phyloP scores from a whole-genome alignment of 1,284 basidiomycete species.

The Marasmius sp. region DNA sequence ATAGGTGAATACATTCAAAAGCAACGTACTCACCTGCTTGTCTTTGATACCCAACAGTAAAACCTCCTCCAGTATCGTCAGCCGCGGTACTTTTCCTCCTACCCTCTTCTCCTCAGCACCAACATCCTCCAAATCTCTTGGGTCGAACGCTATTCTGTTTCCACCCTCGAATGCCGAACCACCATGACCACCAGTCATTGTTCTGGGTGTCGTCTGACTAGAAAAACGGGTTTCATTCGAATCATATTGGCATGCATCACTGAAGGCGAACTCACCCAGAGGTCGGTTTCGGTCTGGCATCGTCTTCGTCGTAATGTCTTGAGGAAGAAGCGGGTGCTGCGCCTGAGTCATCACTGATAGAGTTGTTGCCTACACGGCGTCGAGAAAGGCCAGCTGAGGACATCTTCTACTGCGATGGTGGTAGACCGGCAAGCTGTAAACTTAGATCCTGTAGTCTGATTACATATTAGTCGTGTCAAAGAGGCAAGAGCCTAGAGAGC shows the following conservation, averaged over 20 bases:
- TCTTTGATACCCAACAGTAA: conserved; percentile 90
- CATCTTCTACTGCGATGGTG: not conserved
- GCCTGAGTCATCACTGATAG: not conserved
- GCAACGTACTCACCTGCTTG: conserved; percentile 65
- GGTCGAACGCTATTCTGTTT: conserved; percentile 90
- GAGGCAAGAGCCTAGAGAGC: no score
- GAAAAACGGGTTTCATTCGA: not conserved
- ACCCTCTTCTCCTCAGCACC: conserved; percentile 64
- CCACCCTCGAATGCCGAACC: conserved; percentile 83
- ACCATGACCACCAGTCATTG: conserved; percentile 40
- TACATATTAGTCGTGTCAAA: no score
- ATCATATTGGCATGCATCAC: not conserved
- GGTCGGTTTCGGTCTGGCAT: not conserved
- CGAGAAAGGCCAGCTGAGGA: not conserved
- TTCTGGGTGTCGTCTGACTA: not conserved
- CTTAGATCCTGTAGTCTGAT: no score
- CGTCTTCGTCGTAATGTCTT: not conserved
- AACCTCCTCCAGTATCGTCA: conserved; percentile 98
- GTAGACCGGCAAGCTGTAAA: not conserved
- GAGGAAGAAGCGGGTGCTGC: not conserved
- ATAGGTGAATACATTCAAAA: not conserved
- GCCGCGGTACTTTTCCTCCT: conserved; percentile 76
- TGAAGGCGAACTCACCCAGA: not conserved
- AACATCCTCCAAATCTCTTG: conserved; percentile 82
- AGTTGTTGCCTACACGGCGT: not conserved